Base-by-base conservation (phyloP, 2,329 filamentous ascomycete species). In the Nannizzia gypsea region DNA sequence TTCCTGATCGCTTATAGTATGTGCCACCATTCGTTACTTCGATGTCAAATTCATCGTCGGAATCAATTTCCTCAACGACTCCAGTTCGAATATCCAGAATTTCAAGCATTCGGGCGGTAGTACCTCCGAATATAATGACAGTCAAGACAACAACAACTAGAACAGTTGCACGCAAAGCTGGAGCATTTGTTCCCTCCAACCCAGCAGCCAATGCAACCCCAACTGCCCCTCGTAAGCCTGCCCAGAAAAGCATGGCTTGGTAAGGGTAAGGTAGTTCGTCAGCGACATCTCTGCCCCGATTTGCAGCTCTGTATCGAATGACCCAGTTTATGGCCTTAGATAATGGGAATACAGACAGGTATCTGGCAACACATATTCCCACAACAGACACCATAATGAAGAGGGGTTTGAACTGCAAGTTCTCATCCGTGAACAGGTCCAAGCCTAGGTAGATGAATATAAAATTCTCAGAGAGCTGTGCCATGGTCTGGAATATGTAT, bases 201-300 rank as follows among this genome's bases (percentile, higher is more conserved):
- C 95, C 87, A 22, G 92, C 92, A 34, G 93, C 93, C 54, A 99
- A 80, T 1, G 93, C 93, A 38, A 99, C 93, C 60, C 93, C 93
- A 66, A 99, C 93, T 54, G 93, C 93, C 67, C 93, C 93, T 63
- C 93, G 89, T 31, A 99, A 80, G 26, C 93, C 93, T 15, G 93
- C 93, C 93, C 93, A 99, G 76, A 95, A 99, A n/a, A 99, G 83
- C 93, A 99, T 97, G n/a, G 88, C 90, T 74, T 97, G 93, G 74
- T 97, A 96, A 66, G 89, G 90, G 70, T 90, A 95, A 0, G 93
- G 93, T 38, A 99, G 77, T 72, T 97, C 93, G 65, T 97, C 92
- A 15, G 84, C 83, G 3, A 86, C 83, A 60, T 95, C 88, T 60
- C 79, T 81, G 24, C 90, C 90, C 59, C 86, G 82, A 56, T 89